Evolutionary conservation across 305 asterid genomes (phyloP).

Genomic region (Solanum aculeatissimum): DNA sequence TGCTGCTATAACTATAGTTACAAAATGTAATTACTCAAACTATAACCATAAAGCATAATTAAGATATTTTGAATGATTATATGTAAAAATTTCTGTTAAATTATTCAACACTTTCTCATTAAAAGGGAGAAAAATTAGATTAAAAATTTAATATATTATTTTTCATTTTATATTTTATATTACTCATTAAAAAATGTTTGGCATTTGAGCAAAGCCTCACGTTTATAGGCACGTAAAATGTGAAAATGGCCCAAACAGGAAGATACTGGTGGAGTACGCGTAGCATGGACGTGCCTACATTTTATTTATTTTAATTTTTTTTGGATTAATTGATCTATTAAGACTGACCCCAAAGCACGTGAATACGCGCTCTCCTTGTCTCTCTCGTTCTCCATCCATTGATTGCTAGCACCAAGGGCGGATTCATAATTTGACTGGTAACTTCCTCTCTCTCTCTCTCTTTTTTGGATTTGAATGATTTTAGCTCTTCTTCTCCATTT

Average conservation of each 20-base stretch:
- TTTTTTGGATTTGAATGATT: not conserved
- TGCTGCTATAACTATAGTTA: too few relatives aligned
- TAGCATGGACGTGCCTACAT: not conserved
- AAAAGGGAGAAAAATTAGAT: too few relatives aligned
- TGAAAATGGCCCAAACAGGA: not conserved
- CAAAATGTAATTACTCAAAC: too few relatives aligned
- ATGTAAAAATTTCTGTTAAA: too few relatives aligned
- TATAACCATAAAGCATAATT: too few relatives aligned
- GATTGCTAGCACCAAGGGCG: not conserved
- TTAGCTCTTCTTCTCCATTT: not conserved
- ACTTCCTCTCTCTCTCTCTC: not conserved
- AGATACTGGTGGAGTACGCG: not conserved
- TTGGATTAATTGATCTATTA: not conserved
- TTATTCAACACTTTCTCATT: too few relatives aligned
- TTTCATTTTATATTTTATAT: too few relatives aligned
- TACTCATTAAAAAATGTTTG: too few relatives aligned
- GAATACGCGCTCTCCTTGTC: not conserved
- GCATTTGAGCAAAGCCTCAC: too few relatives aligned
- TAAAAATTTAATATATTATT: too few relatives aligned
- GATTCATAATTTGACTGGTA: not conserved
- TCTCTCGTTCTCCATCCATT: not conserved
- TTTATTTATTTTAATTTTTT: not conserved
- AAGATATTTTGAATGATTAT: too few relatives aligned
- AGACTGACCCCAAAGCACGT: not conserved
- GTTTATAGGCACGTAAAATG: not conserved